phyloP scores from a whole-genome alignment of 2,329 filamentous ascomycete species.

The Xylariaceae sp. region DNA sequence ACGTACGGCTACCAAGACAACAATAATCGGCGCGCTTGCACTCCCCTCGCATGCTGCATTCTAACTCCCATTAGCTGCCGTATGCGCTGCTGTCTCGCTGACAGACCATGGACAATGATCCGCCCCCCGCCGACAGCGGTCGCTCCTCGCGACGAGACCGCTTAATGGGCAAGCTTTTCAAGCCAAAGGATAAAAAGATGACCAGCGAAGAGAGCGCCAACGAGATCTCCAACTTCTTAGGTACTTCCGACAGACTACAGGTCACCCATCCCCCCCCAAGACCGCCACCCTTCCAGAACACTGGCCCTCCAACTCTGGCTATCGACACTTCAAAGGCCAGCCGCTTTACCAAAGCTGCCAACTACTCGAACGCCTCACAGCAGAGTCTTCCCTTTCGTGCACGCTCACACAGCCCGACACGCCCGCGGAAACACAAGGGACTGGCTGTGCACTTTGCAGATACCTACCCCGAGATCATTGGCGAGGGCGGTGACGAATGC shows the following conservation, averaged over 20 bases:
- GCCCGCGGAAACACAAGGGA: conserved; percentile 63
- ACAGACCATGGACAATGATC: conserved; percentile 41
- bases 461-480: conserved; percentile 79
- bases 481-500: conserved; percentile 89
- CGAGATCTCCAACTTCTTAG: conserved; percentile 66
- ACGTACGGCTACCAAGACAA: not conserved
- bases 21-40: not conserved
- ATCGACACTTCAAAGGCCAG: conserved; percentile 63
- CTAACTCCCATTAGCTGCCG: conserved; percentile 5
- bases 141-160: conserved; percentile 48
- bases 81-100: conserved; percentile 7
- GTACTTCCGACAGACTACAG: conserved; percentile 60
- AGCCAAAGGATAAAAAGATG: conserved; percentile 44
- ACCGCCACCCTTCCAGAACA: conserved; percentile 40
- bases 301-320: conserved; percentile 50
- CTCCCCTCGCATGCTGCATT: conserved; percentile 17
- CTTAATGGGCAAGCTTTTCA: conserved; percentile 69
- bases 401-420: conserved; percentile 53
- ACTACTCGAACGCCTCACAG: conserved; percentile 51
- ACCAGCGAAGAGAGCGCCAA: conserved; percentile 53
- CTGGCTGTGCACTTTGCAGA: conserved; percentile 78
- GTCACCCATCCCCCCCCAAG: conserved; percentile 58
- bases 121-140: conserved; percentile 35
- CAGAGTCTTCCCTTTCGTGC: conserved; percentile 52
- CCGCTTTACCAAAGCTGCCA: conserved; percentile 61